A percentile compares a stretch with the other conserved stretches of the same genome.
These are phyloP conservation scores for Acidiella bohemica DNA, from an alignment of 495 filamentous ascomycete species.

Conservation along the genomic window DNA sequence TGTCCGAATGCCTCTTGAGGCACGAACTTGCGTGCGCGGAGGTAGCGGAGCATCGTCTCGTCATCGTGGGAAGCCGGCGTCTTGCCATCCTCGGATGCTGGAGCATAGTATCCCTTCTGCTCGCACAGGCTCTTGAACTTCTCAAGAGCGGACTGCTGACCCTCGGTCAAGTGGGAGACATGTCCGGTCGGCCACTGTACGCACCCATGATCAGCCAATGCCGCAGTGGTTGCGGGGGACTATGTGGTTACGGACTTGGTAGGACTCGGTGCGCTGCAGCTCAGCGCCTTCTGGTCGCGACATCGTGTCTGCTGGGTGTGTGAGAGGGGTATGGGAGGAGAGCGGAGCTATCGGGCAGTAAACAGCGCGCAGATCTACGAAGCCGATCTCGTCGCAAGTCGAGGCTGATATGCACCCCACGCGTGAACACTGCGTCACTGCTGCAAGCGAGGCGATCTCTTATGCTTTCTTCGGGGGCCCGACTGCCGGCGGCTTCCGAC, in stretches of 20 bases:
- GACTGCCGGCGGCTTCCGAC: too few species aligned
- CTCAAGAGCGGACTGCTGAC: conserved; percentile 50
- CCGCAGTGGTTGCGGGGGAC: too few species aligned
- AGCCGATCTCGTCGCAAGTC: too few species aligned
- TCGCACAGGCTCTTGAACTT: conserved; percentile 55
- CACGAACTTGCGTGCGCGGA: conserved; percentile 65
- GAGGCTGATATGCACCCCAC: too few species aligned
- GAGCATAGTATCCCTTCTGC: conserved; percentile 52
- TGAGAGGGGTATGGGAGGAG: too few species aligned
- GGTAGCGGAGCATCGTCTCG: conserved; percentile 65
- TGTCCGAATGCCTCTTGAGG: conserved; percentile 62
- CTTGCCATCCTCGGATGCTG: conserved; percentile 32
- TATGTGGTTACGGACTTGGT: conserved; percentile 14
- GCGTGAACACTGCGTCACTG: too few species aligned
- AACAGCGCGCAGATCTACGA: too few species aligned
- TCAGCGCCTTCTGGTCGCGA: too few species aligned
- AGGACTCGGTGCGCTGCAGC: conserved; percentile 10
- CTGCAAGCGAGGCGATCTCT: too few species aligned
- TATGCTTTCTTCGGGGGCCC: too few species aligned
- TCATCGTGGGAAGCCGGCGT: conserved; percentile 55
- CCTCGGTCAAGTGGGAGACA: conserved; percentile 53
- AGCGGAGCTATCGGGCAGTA: too few species aligned
- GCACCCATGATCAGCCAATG: conserved; percentile 17
- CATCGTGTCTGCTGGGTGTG: too few species aligned
- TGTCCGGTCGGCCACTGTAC: conserved; percentile 43